Base-by-base conservation (phyloP, 345 rosid genomes). In the Triadica sebifera region DNA sequence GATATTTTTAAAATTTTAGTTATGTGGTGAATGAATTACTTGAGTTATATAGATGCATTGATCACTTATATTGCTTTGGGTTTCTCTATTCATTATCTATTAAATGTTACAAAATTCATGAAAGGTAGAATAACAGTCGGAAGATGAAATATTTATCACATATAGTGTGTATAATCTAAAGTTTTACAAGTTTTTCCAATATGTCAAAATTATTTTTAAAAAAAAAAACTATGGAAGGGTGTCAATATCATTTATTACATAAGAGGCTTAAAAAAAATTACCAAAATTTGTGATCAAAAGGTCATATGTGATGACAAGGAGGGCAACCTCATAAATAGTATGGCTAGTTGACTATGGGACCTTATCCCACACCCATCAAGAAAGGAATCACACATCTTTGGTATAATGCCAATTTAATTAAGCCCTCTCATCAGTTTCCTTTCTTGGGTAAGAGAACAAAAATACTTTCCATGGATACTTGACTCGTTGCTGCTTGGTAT, bases 271-370 rank as follows among this genome's bases (percentile, higher is more conserved):
- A 6, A 6, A 43, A 4, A 43, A 43, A 43, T 39, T 41, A 4
- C 8, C 5, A 43, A 1, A 41, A n/a, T 4, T 63, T 24, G 60
- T 51, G 34, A 70, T 15, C 6, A 62, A 60, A 50, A 60, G 47
- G 78, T 51, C 20, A 67, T 19, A n/a, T n/a, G n/a, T n/a, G 67
- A 77, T 11, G 70, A 34, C 47, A 67, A 46, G 46, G 59, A 56
- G 60, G 64, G 25, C 15, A 11, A 22, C 2, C 66, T 53, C 22
- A 50, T 20, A 75, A 57, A 24, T 37, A 62, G 75, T 70, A 39
- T 58, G 73, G 17, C 37, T 72, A 57, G 55, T 78, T 41, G 66
- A 65, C 56, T 2, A n/a, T 29, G 46, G 10, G 8, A 22, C 2
- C 66, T 53, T 63, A 25, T 52, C 25, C 38, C 11, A 13, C 70